These are phyloP conservation scores for Hygrophoropsis aurantiaca DNA, from an alignment of 768 basidiomycete species.

Conservation along the genomic window DNA sequence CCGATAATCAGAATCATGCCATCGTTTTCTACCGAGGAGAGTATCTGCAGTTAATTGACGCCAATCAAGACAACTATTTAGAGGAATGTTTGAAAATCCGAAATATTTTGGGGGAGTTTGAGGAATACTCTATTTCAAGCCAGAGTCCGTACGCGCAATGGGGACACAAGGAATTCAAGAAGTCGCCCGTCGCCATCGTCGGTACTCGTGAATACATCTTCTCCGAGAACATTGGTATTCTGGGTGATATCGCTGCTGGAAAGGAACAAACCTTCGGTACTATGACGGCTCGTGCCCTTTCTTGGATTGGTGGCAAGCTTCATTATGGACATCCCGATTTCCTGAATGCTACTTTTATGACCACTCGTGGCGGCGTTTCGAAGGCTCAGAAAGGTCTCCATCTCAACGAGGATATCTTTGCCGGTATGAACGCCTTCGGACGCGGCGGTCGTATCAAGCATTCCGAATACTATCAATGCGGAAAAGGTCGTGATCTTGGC, in stretches of 20 bases:
- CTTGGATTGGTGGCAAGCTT: constrained; percentile 97
- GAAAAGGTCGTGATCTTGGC: constrained; percentile 98
- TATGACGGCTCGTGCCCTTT: constrained; percentile 90
- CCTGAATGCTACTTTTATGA: constrained; percentile 97
- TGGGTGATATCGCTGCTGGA: constrained; percentile 98
- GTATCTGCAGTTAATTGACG: constrained; percentile 98
- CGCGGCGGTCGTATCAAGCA: constrained; percentile 99
- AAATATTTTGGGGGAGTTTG: constrained; percentile 96
- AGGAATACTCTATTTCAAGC: constrained; percentile 86
- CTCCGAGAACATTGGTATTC: constrained; percentile 98
- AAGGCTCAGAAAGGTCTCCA: constrained; percentile 99
- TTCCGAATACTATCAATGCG: constrained; percentile 99
- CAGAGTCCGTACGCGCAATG: constrained; percentile 96
- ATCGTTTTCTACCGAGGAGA: constrained; percentile 99
- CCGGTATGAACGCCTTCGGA: constrained; percentile 98
- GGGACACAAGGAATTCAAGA: constrained; percentile 91
- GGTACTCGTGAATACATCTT: constrained; percentile 99
- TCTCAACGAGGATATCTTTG: constrained; percentile 99
- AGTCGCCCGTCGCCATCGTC: constrained; percentile 92
- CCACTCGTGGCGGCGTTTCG: constrained; percentile 95
- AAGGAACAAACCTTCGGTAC: constrained; percentile 99
- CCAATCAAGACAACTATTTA: constrained; percentile 99
- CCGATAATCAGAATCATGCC: constrained; percentile 99
- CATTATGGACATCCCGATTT: constrained; percentile 99
- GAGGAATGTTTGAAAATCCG: constrained; percentile 99